Evolutionary conservation across 371 early-diverging fungal genomes (phyloP).

Genomic region (Lichtheimia ornata): DNA sequence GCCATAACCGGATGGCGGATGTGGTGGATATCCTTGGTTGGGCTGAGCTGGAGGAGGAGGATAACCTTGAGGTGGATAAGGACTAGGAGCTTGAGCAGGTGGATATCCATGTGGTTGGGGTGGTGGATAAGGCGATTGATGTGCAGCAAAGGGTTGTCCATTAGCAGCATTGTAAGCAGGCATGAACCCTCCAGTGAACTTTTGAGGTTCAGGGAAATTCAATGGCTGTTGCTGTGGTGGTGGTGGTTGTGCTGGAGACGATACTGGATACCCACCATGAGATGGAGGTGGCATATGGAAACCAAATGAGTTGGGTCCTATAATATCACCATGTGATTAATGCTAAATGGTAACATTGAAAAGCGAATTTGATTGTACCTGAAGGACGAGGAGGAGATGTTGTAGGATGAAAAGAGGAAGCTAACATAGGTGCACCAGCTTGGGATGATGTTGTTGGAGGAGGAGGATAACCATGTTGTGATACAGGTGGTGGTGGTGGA

Average conservation of each 20-base stretch:
- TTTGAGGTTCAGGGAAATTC: constrained; percentile 26
- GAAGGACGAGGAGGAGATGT: neutral
- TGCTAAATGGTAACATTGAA: too few species aligned
- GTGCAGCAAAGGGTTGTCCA: constrained; percentile 22
- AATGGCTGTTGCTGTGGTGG: neutral
- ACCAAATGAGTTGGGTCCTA: too few species aligned
- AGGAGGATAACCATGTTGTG: neutral
- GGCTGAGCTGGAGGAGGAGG: constrained; percentile 13
- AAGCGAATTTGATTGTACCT: too few species aligned
- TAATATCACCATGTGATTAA: too few species aligned
- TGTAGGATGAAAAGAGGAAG: constrained; percentile 3
- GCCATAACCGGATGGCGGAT: neutral
- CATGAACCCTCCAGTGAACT: constrained; percentile 10
- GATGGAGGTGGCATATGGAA: neutral
- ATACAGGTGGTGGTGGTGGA: neutral
- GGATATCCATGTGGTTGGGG: constrained; percentile 15
- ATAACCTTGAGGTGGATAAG: constrained; percentile 15
- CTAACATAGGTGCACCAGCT: neutral
- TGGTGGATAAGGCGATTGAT: constrained; percentile 19
- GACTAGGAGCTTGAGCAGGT: constrained; percentile 7
- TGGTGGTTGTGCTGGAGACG: neutral
- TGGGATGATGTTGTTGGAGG: neutral
- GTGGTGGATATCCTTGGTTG: neutral
- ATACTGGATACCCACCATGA: neutral
- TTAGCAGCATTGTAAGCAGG: constrained; percentile 10